Evolutionary conservation across 148 eudicot genomes (phyloP).

Genomic region (Nyssa sinensis): DNA sequence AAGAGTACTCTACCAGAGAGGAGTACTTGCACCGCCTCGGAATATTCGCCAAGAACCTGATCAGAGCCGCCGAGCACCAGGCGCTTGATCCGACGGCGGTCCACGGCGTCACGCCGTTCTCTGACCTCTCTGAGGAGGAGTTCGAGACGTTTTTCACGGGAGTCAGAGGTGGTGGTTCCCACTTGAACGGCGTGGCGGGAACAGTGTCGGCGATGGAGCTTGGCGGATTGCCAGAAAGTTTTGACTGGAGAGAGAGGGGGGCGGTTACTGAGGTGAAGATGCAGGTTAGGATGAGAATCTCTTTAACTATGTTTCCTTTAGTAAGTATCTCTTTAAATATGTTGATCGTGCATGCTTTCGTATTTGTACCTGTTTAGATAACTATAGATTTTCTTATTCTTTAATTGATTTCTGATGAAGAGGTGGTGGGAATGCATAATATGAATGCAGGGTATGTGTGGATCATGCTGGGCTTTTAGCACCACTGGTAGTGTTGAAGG

Average conservation of each 20-base stretch:
- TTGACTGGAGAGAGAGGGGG: conserved; percentile 93
- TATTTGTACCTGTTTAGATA: too few species aligned
- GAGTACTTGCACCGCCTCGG: conserved; percentile 73
- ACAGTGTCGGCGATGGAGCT: conserved; percentile 45
- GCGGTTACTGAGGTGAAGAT: conserved; percentile 83
- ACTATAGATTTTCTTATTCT: too few species aligned
- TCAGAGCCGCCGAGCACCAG: conserved; percentile 87
- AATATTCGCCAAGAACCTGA: conserved; percentile 56
- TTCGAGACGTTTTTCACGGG: conserved; percentile 63
- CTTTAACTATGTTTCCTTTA: too few species aligned
- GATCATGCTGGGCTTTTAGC: conserved; percentile 97
- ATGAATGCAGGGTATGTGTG: conserved; percentile 67
- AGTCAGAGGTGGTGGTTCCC: conserved; percentile 26
- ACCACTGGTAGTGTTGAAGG: conserved; percentile 90
- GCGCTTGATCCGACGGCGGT: conserved; percentile 79
- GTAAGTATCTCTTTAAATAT: too few species aligned
- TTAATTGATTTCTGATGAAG: background rate
- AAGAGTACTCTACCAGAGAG: conserved; percentile 50
- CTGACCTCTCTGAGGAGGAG: conserved; percentile 64
- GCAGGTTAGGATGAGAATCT: conserved; percentile 50
- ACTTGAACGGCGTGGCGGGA: background rate
- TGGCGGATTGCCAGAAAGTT: conserved; percentile 57
- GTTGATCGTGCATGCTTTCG: too few species aligned
- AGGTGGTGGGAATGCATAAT: background rate
- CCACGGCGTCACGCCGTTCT: conserved; percentile 84